Evolutionary conservation across 1,284 basidiomycete genomes (phyloP).

Genomic region (Neolentinus lepideus): DNA sequence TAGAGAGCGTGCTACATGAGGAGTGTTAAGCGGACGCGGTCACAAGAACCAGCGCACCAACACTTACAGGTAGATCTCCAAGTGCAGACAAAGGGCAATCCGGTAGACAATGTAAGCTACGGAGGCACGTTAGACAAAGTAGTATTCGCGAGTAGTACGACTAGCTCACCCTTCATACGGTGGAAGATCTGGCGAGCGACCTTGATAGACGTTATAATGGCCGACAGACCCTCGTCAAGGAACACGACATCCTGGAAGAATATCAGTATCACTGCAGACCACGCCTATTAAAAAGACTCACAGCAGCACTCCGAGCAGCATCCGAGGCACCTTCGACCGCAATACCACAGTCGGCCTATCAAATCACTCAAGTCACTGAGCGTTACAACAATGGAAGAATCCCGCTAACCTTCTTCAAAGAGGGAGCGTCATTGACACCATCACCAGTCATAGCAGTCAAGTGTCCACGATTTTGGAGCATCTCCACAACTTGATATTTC

Average conservation of each 20-base stretch:
- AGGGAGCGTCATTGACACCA: constrained; percentile 31
- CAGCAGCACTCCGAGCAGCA: constrained; percentile 37
- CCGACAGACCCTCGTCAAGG: constrained; percentile 28
- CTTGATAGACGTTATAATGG: constrained; percentile 45
- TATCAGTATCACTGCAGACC: neutral
- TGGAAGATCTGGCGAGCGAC: constrained; percentile 52
- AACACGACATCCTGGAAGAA: constrained; percentile 35
- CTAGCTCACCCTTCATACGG: constrained; percentile 44
- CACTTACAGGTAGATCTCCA: constrained; percentile 39
- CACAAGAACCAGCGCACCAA: too few relatives aligned
- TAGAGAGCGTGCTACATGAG: constrained; percentile 25
- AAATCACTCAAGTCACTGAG: neutral
- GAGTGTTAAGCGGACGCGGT: neutral
- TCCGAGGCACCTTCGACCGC: constrained; percentile 41
- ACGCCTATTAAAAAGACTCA: neutral
- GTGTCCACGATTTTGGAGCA: constrained; percentile 44
- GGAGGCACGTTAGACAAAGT: neutral
- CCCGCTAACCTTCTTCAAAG: constrained; percentile 30
- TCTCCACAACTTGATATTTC: constrained; percentile 38
- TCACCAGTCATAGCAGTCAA: constrained; percentile 46
- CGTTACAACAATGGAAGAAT: neutral
- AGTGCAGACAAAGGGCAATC: constrained; percentile 44
- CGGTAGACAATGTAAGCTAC: constrained; percentile 24
- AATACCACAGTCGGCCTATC: constrained; percentile 31
- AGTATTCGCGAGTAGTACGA: too few relatives aligned